These are phyloP conservation scores for Cadophora sp. DNA, from an alignment of 2,329 filamentous ascomycete genomes.

Conservation along the genomic window DNA sequence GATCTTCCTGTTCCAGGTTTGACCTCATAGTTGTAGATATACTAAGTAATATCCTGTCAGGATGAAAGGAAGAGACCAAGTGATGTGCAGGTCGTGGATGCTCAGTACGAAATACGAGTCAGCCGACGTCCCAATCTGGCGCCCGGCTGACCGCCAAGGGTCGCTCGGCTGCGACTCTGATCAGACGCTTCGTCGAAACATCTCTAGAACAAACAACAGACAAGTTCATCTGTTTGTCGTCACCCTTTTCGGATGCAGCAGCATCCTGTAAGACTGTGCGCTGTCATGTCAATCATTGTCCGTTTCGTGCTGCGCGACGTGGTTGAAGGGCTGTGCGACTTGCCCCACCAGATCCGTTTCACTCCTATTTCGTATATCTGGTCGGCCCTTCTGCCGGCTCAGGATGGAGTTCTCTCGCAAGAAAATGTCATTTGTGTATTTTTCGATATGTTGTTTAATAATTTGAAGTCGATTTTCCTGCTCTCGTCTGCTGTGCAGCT, in stretches of 20 bases:
- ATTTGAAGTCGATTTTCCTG: constrained; percentile 17
- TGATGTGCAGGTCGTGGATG: neutral
- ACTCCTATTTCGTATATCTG: constrained; percentile 23
- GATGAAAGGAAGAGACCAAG: neutral
- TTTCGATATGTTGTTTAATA: constrained; percentile 22
- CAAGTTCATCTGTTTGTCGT: constrained; percentile 20
- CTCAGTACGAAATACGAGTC: neutral
- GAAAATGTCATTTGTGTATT: neutral
- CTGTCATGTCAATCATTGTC: constrained; percentile 24
- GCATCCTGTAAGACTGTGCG: constrained; percentile 11
- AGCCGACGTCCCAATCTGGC: neutral
- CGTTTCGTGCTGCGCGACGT: constrained; percentile 21
- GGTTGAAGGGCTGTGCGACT: constrained; percentile 24
- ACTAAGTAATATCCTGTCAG: no score
- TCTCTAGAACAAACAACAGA: constrained; percentile 13
- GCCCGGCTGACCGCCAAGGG: neutral
- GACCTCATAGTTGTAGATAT: no score
- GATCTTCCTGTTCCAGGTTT: no score
- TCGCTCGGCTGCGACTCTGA: neutral
- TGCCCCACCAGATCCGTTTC: constrained; percentile 25
- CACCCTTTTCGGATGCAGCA: constrained; percentile 19
- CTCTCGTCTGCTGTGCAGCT: constrained; percentile 18
- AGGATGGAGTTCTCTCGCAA: neutral
- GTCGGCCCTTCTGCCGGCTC: constrained; percentile 8
- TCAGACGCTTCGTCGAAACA: constrained; percentile 1